Percentiles rank a stretch among this genome's conserved stretches.
phyloP scores from a whole-genome alignment of 371 early-diverging fungal species.

The Rhizomucor pusillus region DNA sequence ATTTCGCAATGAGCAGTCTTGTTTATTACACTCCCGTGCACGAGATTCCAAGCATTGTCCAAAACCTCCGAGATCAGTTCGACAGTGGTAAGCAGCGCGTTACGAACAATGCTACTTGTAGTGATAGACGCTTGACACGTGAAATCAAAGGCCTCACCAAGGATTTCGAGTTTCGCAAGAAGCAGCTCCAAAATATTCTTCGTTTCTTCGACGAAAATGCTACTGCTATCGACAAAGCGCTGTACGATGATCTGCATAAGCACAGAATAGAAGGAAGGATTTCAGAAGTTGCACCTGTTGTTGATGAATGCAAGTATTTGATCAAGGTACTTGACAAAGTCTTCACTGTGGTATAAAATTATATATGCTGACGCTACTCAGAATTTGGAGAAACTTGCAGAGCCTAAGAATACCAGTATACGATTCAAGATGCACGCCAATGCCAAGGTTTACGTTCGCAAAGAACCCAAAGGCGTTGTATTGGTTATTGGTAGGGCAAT shows the following conservation, averaged over 20 bases:
- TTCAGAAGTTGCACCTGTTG: conserved; percentile 59
- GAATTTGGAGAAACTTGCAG: conserved; percentile 32
- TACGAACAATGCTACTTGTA: too few relatives aligned
- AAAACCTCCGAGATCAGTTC: conserved; percentile 47
- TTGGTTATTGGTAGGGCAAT: conserved; percentile 57
- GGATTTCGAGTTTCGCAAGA: conserved; percentile 62
- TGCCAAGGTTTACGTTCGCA: conserved; percentile 48
- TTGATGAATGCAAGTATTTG: conserved; percentile 70
- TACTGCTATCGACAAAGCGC: conserved; percentile 55
- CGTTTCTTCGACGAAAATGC: conserved; percentile 70
- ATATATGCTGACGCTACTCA: background rate
- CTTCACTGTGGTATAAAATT: background rate
- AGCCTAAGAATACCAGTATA: conserved; percentile 24
- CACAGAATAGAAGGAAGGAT: conserved; percentile 46
- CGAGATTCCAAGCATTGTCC: conserved; percentile 32
- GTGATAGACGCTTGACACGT: too few relatives aligned
- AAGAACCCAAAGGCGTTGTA: conserved; percentile 78
- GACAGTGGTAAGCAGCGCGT: conserved; percentile 23
- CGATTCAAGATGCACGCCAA: conserved; percentile 34
- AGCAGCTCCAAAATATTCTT: conserved; percentile 69
- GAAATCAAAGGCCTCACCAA: conserved; percentile 45
- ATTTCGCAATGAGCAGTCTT: background rate
- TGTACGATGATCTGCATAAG: conserved; percentile 69
- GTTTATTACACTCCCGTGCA: conserved; percentile 24
- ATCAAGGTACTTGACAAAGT: conserved; percentile 22